A percentile compares a stretch with the other conserved stretches of the same genome.
Conservation (phyloP, 164 flowering plant genomes). For the Brasenia schreberi region DNA sequence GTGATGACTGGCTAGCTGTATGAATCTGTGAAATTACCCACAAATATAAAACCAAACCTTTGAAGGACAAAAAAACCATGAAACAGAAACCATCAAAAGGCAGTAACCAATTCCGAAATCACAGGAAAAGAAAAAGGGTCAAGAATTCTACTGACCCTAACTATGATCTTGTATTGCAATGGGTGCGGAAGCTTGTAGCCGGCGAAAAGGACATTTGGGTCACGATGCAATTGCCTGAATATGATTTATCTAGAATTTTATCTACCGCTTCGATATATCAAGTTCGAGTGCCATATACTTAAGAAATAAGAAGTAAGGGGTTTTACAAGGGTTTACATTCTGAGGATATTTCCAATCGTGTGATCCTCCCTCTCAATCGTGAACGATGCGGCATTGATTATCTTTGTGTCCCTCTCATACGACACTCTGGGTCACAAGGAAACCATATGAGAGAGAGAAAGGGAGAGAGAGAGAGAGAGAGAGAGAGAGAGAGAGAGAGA, state of each 20-base stretch:
- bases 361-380: slow-evolving; percentile 94
- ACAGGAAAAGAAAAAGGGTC: background rate
- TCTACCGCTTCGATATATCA: background rate
- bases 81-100: background rate
- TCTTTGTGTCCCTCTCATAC: slow-evolving; percentile 97
- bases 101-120: background rate
- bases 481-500: no score
- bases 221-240: slow-evolving; percentile 87
- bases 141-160: slow-evolving; percentile 50
- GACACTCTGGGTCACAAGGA: slow-evolving; percentile 45
- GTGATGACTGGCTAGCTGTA: slow-evolving; percentile 92
- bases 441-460: background rate
- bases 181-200: slow-evolving; percentile 99
- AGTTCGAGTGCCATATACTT: background rate
- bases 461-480: background rate
- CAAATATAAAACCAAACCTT: background rate
- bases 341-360: slow-evolving; percentile 84
- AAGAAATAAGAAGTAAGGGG: background rate
- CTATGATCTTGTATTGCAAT: slow-evolving; percentile 86
- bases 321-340: slow-evolving; percentile 44
- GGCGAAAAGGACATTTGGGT: slow-evolving; percentile 76
- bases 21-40: slow-evolving; percentile 45
- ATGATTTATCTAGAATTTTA: background rate
- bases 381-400: slow-evolving; percentile 91
- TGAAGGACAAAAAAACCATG: background rate